Percentiles rank a stretch among this genome's conserved stretches.
Evolutionary conservation across 495 filamentous ascomycete genomes (phyloP).

Genomic region (Hypoxylon perforatum): DNA sequence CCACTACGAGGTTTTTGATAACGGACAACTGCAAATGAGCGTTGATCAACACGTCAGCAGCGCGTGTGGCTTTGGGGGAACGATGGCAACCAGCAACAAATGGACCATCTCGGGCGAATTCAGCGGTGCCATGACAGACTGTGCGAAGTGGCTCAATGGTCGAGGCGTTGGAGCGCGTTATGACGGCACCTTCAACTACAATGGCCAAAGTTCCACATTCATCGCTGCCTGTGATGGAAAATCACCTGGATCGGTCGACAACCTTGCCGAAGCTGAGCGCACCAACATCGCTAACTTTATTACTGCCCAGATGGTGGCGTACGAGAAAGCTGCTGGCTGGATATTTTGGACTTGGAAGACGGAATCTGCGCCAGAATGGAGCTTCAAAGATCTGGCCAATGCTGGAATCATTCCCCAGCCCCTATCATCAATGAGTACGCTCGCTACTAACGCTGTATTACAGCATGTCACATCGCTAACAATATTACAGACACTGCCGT

Average conservation of each 20-base stretch:
- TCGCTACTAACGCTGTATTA: neutral
- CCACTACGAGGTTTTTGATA: conserved; percentile 76
- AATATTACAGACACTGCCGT: conserved; percentile 35
- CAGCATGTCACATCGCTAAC: neutral
- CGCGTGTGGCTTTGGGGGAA: conserved; percentile 61
- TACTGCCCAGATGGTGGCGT: conserved; percentile 80
- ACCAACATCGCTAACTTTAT: conserved; percentile 70
- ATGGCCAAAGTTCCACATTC: conserved; percentile 28
- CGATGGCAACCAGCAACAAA: conserved; percentile 70
- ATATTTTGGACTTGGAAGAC: conserved; percentile 89
- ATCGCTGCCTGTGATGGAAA: conserved; percentile 69
- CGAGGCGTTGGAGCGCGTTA: conserved; percentile 75
- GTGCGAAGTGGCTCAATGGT: conserved; percentile 77
- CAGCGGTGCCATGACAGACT: conserved; percentile 78
- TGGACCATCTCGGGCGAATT: conserved; percentile 78
- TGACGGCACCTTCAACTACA: conserved; percentile 68
- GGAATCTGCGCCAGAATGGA: conserved; percentile 88
- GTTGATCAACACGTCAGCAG: conserved; percentile 60
- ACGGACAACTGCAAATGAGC: conserved; percentile 62
- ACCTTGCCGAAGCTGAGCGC: conserved; percentile 63
- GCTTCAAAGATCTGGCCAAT: conserved; percentile 60
- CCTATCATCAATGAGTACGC: conserved; percentile 12
- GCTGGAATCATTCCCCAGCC: conserved; percentile 10
- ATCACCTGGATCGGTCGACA: conserved; percentile 64
- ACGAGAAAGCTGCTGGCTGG: conserved; percentile 76